Conservation (phyloP, 805 yeast genomes). For the Debaryomyces prosopidis region DNA sequence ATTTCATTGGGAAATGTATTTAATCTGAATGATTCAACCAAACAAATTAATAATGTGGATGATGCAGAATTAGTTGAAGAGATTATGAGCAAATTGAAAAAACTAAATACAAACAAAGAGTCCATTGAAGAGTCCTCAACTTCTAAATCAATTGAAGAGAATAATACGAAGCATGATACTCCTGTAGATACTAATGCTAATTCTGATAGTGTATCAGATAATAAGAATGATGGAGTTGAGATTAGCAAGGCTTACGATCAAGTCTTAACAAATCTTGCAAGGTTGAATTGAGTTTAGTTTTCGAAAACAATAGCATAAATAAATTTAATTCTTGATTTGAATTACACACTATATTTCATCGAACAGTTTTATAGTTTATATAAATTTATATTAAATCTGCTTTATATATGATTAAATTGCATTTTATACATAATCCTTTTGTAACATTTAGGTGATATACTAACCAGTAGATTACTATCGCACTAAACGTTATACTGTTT, state of each 20-base stretch:
- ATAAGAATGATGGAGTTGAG: constrained; percentile 5
- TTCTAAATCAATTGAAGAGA: background rate
- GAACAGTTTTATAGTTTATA: no score
- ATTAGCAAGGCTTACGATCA: constrained; percentile 23
- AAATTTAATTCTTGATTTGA: background rate
- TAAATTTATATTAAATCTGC: no score
- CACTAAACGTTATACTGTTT: background rate
- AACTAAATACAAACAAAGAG: background rate
- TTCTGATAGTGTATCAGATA: background rate
- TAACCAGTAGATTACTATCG: constrained; percentile 3
- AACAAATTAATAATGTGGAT: constrained; percentile 6
- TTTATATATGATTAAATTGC: no score
- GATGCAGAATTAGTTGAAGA: constrained; percentile 13
- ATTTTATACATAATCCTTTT: no score
- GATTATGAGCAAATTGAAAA: constrained; percentile 15
- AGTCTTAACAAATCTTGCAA: constrained; percentile 16
- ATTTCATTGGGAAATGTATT: constrained; percentile 27
- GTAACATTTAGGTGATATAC: background rate
- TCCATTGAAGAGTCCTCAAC: background rate
- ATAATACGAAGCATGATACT: background rate
- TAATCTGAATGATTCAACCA: constrained; percentile 9
- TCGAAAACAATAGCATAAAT: background rate
- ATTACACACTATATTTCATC: no score
- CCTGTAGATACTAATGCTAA: background rate
- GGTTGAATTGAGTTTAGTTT: constrained; percentile 1